Evolutionary conservation across 108 stramenopile species (phyloP), one percentile per base, ranked within the genome.

Genomic region (Cyclotella cryptica): DNA sequence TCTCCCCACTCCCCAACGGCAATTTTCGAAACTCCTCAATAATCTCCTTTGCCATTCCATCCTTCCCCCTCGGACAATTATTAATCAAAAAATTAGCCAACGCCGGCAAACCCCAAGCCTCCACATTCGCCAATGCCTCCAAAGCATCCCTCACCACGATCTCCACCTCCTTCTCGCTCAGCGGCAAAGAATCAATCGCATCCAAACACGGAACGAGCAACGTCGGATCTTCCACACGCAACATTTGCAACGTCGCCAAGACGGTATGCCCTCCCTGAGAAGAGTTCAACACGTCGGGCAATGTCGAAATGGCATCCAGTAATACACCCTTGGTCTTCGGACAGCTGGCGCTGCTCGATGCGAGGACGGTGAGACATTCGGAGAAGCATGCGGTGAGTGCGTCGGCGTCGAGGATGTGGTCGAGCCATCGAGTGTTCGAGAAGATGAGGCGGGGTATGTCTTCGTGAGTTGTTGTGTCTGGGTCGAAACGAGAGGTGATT

Each of bases 361-460:
- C 44, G 22, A 83, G 44, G 17, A 85, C 61, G 0, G 81, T 75
- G 2, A 88, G 40, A 47, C 66, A 69, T 69, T 85, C 84, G 44
- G 78, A 70, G 54, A 60, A 72, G 8, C 72, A 45, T n/a, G 18
- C 40, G 30, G 64, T 83, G 0, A 88, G 69, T 22, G 78, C 55
- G 0, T 63, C 18, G 11, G 77, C 39, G 45, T 85, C 81, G 19
- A 77, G 46, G 54, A 88, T 67, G 49, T 78, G 76, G 61, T 88
- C 84, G 26, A 88, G 61, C 87, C 87, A 88, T 12, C 84, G 77
- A 11, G 85, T 47, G 44, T 85, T 77, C 30, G 67, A 45, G 19
- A 88, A 78, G 15, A 88, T 79, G 13, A 87, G 72, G 14, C 80
- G 78, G 0, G 84, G 84, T 14, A 87, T 62, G 42, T 81, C 81